Conservation (phyloP, 1,139 yeast species). For the Lodderomyces elongisporus region DNA sequence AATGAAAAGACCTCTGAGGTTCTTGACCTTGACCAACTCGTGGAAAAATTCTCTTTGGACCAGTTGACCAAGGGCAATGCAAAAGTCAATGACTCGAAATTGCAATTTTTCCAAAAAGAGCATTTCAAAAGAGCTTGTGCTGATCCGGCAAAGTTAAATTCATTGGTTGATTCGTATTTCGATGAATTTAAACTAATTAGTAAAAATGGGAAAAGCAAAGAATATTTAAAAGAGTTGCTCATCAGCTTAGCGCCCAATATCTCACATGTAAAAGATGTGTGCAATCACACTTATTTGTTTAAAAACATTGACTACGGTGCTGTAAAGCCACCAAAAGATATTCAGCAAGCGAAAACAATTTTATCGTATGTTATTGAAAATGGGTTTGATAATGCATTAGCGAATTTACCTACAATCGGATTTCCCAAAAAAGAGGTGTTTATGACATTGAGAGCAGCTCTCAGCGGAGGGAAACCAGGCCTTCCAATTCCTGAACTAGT, state of each 20-base stretch:
- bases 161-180: slow-evolving; percentile 28
- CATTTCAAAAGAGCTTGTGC: slow-evolving; percentile 41
- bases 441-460: slow-evolving; percentile 60
- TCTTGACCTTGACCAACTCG: slow-evolving; percentile 51
- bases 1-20: slow-evolving; percentile 58
- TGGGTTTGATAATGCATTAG: slow-evolving; percentile 16
- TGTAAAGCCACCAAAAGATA: slow-evolving; percentile 11
- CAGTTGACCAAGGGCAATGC: slow-evolving; percentile 90
- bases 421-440: slow-evolving; percentile 52
- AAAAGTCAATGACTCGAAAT: slow-evolving; percentile 75
- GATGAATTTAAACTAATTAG: slow-evolving; percentile 17
- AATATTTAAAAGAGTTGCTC: slow-evolving; percentile 14
- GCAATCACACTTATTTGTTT: slow-evolving; percentile 46
- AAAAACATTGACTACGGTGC: slow-evolving; percentile 29
- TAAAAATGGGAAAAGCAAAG: slow-evolving; percentile 13
- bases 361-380: slow-evolving; percentile 6
- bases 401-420: slow-evolving; percentile 6
- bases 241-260: slow-evolving; percentile 34
- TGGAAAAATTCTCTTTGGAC: slow-evolving; percentile 47
- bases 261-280: slow-evolving; percentile 44
- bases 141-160: slow-evolving; percentile 24
- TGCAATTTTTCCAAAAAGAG: slow-evolving; percentile 69
- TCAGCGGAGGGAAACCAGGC: slow-evolving; percentile 74
- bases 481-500: slow-evolving; percentile 58
- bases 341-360: slow-evolving; percentile 5